Evolutionary conservation across 2,329 filamentous ascomycete species (phyloP), one percentile per base, ranked within the genome.

Genomic region (Colletotrichum karsti): DNA sequence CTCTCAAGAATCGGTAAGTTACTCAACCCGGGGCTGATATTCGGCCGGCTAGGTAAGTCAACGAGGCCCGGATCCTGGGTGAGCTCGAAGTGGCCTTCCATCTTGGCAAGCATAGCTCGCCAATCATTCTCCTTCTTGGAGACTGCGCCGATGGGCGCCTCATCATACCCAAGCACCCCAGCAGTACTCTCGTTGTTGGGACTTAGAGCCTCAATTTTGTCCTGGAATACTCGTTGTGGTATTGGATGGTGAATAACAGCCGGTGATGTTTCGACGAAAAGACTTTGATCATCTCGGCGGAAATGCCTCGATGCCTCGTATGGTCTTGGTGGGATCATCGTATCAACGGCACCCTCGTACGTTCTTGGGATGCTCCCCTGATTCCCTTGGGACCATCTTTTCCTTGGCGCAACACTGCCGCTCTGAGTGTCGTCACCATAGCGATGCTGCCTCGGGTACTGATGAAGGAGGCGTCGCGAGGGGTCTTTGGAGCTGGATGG

Each of bases 231-330:
- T 4, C 69, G 50, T 42, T 44, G 55, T 6, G 69, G 67, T 15
- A 68, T 44, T 13, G 69, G 69, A 2, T 71, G 67, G 42, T 71
- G 63, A 10, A 68, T 33, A n/a, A 63, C 20, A 2, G 30, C 22
- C 1, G 67, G 63, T 3, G 63, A 62, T 4, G 59, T 61, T 35
- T 69, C 42, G 35, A 69, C 12, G 10, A 33, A 15, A n/a, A 67
- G 28, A 28, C 37, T 28, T 3, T 37, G 30, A 8, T 46, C 53
- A 7, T 37, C 53, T 20, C 54, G 46, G 7, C 55, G 51, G 10
- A 58, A 24, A 18, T 39, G 57, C 13, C 28, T 69, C n/a, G 28
- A 42, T 24, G 20, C 5, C 22, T 28, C 20, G 18, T 51, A 18
- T 33, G 12, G 35, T 15, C 13, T 22, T 5, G 26, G 48, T 15